These are phyloP conservation scores for Lablab purpureus DNA, from an alignment of 306 rosid genomes.

Conservation along the genomic window DNA sequence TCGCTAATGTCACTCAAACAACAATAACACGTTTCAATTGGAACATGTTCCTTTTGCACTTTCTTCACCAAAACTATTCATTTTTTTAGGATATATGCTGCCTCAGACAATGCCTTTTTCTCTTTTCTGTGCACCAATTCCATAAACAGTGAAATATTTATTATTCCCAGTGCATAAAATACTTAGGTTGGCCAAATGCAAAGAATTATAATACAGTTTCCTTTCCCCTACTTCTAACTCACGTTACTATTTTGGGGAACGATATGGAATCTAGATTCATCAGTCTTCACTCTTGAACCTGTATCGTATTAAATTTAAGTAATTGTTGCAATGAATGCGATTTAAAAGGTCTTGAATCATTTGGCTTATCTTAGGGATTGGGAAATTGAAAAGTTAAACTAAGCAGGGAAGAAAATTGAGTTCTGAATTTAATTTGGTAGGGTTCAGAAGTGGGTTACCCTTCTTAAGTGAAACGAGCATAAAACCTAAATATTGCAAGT, in stretches of 20 bases:
- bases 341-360: neutral
- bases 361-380: neutral
- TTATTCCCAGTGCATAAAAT: constrained; percentile 13
- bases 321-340: constrained; percentile 9
- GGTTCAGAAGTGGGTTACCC: neutral
- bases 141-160: constrained; percentile 2
- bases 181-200: constrained; percentile 29
- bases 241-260: constrained; percentile 4
- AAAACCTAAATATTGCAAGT: constrained; percentile 10
- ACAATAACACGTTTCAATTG: constrained; percentile 37
- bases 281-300: neutral
- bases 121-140: neutral
- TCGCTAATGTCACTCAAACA: constrained; percentile 26
- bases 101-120: neutral
- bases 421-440: constrained; percentile 20
- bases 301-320: neutral
- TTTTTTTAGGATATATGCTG: constrained; percentile 38
- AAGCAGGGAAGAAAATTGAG: constrained; percentile 17
- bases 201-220: neutral
- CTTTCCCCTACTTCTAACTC: neutral
- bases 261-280: neutral
- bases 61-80: constrained; percentile 31
- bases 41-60: constrained; percentile 52
- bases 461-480: constrained; percentile 1
- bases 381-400: neutral